A percentile compares a stretch with the other conserved stretches of the same genome.
Evolutionary conservation across 331 rosid species (phyloP).

Genomic region (Malus hybrid): DNA sequence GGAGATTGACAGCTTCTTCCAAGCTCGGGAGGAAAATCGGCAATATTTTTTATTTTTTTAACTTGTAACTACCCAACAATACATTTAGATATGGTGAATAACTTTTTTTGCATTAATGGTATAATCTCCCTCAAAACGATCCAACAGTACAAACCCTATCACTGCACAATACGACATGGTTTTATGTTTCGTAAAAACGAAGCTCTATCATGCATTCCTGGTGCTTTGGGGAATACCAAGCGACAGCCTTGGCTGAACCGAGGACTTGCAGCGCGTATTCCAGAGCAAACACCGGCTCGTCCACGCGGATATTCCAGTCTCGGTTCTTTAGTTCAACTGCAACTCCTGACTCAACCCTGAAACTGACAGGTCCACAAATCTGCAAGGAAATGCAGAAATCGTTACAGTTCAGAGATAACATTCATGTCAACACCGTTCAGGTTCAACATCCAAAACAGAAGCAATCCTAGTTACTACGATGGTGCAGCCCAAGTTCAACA

Average conservation of each 20-base stretch:
- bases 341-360: slow-evolving; percentile 76
- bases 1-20: too few species aligned
- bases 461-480: not conserved
- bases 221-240: slow-evolving; percentile 87
- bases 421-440: not conserved
- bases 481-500: not conserved
- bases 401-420: not conserved
- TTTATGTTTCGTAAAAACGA: slow-evolving; percentile 70
- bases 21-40: too few species aligned
- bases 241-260: slow-evolving; percentile 93
- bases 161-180: not conserved
- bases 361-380: slow-evolving; percentile 82
- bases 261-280: slow-evolving; percentile 83
- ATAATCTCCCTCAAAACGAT: not conserved
- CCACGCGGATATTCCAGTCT: slow-evolving; percentile 25
- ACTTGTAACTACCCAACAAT: too few species aligned
- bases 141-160: not conserved
- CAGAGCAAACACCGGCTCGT: slow-evolving; percentile 63
- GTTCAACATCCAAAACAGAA: not conserved
- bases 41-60: too few species aligned
- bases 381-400: slow-evolving; percentile 18
- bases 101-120: too few species aligned
- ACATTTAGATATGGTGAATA: too few species aligned
- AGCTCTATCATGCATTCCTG: slow-evolving; percentile 88
- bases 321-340: slow-evolving; percentile 47